These are phyloP conservation scores for Scalesia atractyloides DNA, from an alignment of 129 eudicot genomes.

Conservation along the genomic window DNA sequence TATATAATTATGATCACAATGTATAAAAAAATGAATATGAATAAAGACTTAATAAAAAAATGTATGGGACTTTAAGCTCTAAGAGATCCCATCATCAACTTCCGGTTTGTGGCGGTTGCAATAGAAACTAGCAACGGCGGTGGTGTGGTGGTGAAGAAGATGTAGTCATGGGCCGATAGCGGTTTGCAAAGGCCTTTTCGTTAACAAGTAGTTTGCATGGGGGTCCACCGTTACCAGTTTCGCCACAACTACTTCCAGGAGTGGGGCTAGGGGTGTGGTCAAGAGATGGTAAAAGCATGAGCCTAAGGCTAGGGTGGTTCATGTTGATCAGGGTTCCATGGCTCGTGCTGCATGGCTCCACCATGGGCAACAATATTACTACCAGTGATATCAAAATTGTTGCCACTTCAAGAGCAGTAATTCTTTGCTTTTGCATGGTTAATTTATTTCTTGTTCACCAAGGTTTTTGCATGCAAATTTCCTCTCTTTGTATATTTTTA, in stretches of 20 bases:
- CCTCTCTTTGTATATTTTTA: neutral
- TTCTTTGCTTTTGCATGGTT: slow-evolving; percentile 23
- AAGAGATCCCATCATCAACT: neutral
- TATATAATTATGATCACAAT: too few relatives aligned
- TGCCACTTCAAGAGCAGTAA: neutral
- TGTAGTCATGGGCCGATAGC: neutral
- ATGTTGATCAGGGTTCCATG: neutral
- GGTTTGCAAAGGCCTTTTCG: neutral
- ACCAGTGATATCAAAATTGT: slow-evolving; percentile 2
- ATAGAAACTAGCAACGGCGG: neutral
- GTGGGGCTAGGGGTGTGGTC: neutral
- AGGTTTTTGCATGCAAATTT: slow-evolving; percentile 13
- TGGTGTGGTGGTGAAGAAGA: neutral
- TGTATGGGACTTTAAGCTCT: neutral
- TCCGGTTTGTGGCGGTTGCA: slow-evolving; percentile 13
- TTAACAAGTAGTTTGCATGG: neutral
- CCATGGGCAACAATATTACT: slow-evolving; percentile 12
- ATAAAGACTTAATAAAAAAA: too few relatives aligned
- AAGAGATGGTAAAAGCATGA: slow-evolving; percentile 14
- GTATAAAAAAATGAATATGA: too few relatives aligned
- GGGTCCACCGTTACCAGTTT: slow-evolving; percentile 10
- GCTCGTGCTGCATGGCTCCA: slow-evolving; percentile 9
- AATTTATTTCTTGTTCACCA: slow-evolving; percentile 5
- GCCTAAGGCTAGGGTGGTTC: neutral
- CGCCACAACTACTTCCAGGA: slow-evolving; percentile 23